Evolutionary conservation across 768 basidiomycete genomes (phyloP).

Genomic region (Boletus coccyginus): DNA sequence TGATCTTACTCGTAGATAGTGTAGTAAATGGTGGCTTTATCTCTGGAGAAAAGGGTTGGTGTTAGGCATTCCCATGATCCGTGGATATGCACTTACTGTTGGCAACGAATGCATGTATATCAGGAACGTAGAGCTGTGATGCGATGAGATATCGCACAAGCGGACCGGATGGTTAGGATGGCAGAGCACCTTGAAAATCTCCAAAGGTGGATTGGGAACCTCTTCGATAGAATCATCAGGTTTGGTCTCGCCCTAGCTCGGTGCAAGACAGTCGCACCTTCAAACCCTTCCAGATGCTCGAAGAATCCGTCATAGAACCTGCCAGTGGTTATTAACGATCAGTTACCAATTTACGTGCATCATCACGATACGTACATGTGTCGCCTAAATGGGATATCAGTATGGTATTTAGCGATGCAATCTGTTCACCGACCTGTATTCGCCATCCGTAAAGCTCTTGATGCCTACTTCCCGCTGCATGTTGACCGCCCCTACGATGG

Average conservation of each 20-base stretch:
- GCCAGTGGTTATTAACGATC: conserved; percentile 4
- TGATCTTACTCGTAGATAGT: conserved; percentile 55
- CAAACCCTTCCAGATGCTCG: conserved; percentile 24
- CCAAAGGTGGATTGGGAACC: conserved; percentile 21
- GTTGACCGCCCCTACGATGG: conserved; percentile 35
- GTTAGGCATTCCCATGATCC: neutral
- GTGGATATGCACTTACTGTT: conserved; percentile 11
- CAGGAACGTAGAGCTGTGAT: conserved; percentile 25
- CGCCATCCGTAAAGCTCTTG: conserved; percentile 42
- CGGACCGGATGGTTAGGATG: too few relatives aligned
- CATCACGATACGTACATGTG: conserved; percentile 19
- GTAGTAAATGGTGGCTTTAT: conserved; percentile 18
- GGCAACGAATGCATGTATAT: conserved; percentile 19
- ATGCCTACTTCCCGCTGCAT: conserved; percentile 42
- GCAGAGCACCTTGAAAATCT: conserved; percentile 24
- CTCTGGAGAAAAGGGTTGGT: conserved; percentile 8
- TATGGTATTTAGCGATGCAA: neutral
- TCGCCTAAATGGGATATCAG: conserved; percentile 16
- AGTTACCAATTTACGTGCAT: neutral
- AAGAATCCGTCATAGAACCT: conserved; percentile 32
- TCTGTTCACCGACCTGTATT: conserved; percentile 33
- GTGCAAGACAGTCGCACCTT: conserved; percentile 12
- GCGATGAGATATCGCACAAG: neutral
- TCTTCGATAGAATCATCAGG: conserved; percentile 15
- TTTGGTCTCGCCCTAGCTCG: neutral